Conservation (phyloP, 106 monocot species). For the Allium sativum region DNA sequence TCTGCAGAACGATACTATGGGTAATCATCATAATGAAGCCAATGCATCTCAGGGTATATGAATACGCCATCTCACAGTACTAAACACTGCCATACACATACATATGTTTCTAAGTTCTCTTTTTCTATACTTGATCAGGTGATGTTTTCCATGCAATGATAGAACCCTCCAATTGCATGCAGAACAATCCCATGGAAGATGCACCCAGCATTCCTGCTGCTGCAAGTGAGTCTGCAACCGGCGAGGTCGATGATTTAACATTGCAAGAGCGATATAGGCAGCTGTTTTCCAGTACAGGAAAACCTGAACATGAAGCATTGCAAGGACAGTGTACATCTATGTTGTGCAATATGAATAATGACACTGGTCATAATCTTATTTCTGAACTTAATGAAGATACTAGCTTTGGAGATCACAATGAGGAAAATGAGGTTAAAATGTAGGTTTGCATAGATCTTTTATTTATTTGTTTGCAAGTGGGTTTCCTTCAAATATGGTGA, state of each 20-base stretch:
- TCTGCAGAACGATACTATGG: constrained; percentile 7
- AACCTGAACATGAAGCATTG: neutral
- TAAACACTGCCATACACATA: neutral
- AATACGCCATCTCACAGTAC: neutral
- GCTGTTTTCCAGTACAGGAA: constrained; percentile 5
- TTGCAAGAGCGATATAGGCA: constrained; percentile 12
- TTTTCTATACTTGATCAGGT: constrained; percentile 2
- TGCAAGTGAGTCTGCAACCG: constrained; percentile 1
- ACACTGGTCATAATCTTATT: neutral
- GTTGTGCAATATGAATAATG: constrained; percentile 4
- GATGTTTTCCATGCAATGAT: neutral
- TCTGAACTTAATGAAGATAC: neutral
- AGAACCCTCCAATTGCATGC: neutral
- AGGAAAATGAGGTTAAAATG: neutral
- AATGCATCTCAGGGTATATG: neutral
- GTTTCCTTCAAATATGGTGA: too few species aligned
- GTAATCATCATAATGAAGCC: constrained; percentile 7
- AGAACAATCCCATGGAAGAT: neutral
- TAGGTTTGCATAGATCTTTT: neutral
- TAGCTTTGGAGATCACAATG: neutral
- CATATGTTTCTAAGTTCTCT: too few species aligned
- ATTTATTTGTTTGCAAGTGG: too few species aligned
- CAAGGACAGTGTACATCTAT: constrained; percentile 14
- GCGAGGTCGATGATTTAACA: constrained; percentile 17
- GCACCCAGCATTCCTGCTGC: neutral